These are phyloP conservation scores for Fusarium sp. DNA, from an alignment of 2,329 filamentous ascomycete species.

Conservation along the genomic window DNA sequence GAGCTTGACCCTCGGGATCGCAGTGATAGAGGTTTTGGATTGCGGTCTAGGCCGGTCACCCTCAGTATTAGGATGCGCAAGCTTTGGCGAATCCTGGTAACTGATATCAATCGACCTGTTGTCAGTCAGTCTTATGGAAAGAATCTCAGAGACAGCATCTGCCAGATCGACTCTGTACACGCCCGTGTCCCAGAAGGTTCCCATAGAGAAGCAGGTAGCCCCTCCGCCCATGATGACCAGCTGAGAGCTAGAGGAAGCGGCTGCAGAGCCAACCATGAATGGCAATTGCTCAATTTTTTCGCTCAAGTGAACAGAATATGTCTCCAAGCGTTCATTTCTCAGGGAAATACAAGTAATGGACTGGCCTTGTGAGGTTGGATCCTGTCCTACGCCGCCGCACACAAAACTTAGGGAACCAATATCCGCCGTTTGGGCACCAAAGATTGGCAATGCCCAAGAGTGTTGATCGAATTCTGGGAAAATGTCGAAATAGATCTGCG, in stretches of 20 bases:
- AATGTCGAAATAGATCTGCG: slow-evolving; percentile 47
- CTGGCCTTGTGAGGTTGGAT: slow-evolving; percentile 50
- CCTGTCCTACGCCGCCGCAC: slow-evolving; percentile 54
- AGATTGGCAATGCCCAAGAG: slow-evolving; percentile 47
- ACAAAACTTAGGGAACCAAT: slow-evolving; percentile 44
- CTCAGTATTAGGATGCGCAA: slow-evolving; percentile 35
- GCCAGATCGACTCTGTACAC: slow-evolving; percentile 60
- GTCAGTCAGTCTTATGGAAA: background rate
- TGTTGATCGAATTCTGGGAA: slow-evolving; percentile 13
- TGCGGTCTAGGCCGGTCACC: background rate
- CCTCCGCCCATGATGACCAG: slow-evolving; percentile 82
- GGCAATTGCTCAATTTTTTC: slow-evolving; percentile 58
- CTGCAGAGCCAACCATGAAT: slow-evolving; percentile 79
- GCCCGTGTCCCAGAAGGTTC: slow-evolving; percentile 84
- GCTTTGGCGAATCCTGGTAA: slow-evolving; percentile 50
- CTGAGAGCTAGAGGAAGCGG: slow-evolving; percentile 62
- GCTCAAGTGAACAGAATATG: slow-evolving; percentile 11
- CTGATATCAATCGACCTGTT: slow-evolving; percentile 20
- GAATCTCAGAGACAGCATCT: slow-evolving; percentile 3
- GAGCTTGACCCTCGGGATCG: slow-evolving; percentile 68
- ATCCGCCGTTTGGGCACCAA: slow-evolving; percentile 52
- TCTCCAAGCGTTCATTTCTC: slow-evolving; percentile 49
- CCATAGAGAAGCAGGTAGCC: slow-evolving; percentile 92
- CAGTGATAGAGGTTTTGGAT: slow-evolving; percentile 41
- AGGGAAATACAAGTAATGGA: slow-evolving; percentile 43